Base-by-base conservation (phyloP, 2,329 filamentous ascomycete genomes). In the Scedosporium apiospermum region DNA sequence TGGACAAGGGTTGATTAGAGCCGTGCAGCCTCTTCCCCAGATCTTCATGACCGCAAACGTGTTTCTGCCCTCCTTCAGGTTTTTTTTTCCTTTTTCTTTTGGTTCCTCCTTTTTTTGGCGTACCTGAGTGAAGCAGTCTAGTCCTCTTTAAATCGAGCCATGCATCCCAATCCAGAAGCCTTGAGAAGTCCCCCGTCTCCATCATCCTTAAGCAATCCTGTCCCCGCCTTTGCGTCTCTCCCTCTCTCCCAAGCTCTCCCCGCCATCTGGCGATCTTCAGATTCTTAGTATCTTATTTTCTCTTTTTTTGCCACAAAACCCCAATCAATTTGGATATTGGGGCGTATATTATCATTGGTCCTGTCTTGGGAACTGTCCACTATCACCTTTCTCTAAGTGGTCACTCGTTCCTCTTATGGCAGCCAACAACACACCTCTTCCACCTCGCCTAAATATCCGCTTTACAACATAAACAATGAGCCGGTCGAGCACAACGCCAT, bases 361-460 rank as follows among this genome's bases (percentile, higher is more conserved):
- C 51, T 27, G 21, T 23, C 23, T 46, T 26, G 51, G 51, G 21
- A 55, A 55, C 51, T 26, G 6, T 10, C 6, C 51, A 23, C 51
- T 6, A 12, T 30, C n/a, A 23, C 18, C 18, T 3, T 10, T 6
- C 51, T 55, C 23, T 23, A 55, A 55, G 51, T 27, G 21, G 38
- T 51, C 34, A n/a, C 21, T 26, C 27, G 21, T n/a, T n/a, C n/a
- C 14, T 60, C 42, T 27, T 9, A 34, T 41, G 16, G 41, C 55
- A 58, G 27, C 34, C 55, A 34, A n/a, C 16, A 27, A 38, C 55
- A 18, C 23, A 16, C 55, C 55, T 57, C 3, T 34, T 41, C 55
- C 55, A 27, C 55, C 30, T 58, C 58, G 58, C 58, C 58, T 60
- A 60, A 60, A 60, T 60, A 60, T n/a, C 38, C 58, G 58, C 58